Evolutionary conservation across 805 yeast species (phyloP).

Genomic region (Candida germanica): DNA sequence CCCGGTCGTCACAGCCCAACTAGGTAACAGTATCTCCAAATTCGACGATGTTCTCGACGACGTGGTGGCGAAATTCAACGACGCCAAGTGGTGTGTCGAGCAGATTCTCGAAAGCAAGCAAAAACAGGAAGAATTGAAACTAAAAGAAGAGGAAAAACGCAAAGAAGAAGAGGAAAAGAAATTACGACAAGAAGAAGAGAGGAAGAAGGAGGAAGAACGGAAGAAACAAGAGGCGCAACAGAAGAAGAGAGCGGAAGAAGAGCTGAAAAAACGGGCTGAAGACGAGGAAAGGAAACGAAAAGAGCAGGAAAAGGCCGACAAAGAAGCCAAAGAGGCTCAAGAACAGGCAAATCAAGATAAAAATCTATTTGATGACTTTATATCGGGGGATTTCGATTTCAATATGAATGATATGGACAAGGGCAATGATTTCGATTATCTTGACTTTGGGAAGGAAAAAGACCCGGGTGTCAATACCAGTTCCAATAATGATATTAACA

Average conservation of each 20-base stretch:
- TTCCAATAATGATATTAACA: constrained; percentile 10
- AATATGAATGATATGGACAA: constrained; percentile 15
- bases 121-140: constrained; percentile 37
- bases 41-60: constrained; percentile 45
- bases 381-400: constrained; percentile 15
- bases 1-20: constrained; percentile 33
- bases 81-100: constrained; percentile 43
- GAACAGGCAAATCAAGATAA: constrained; percentile 7
- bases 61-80: constrained; percentile 38
- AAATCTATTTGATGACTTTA: constrained; percentile 15
- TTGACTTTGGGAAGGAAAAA: neutral
- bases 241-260: constrained; percentile 19
- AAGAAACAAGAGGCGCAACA: constrained; percentile 19
- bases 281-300: constrained; percentile 18
- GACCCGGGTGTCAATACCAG: constrained; percentile 2
- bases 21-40: constrained; percentile 30
- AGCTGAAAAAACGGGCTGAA: constrained; percentile 12
- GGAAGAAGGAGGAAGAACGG: constrained; percentile 15
- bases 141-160: constrained; percentile 26
- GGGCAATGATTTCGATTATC: constrained; percentile 1
- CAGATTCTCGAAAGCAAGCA: constrained; percentile 41
- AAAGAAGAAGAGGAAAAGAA: constrained; percentile 18
- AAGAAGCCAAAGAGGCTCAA: constrained; percentile 8
- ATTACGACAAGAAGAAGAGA: constrained; percentile 14
- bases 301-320: constrained; percentile 8